A percentile compares a stretch with the other conserved stretches of the same genome.
Evolutionary conservation across 2,329 filamentous ascomycete genomes (phyloP).

Genomic region (Phoma sp.): DNA sequence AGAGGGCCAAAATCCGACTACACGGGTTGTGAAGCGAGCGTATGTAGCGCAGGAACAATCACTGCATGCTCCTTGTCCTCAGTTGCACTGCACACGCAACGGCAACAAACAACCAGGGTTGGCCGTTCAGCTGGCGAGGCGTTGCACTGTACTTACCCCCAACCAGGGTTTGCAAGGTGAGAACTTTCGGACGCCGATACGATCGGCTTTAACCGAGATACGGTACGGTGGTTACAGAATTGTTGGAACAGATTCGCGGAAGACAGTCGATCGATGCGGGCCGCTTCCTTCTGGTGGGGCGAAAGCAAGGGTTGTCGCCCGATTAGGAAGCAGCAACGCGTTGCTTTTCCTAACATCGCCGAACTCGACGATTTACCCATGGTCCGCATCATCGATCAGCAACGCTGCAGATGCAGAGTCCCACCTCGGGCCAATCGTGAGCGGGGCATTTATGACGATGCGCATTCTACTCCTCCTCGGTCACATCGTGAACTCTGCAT

Average conservation of each 20-base stretch:
- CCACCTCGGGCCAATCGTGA: conserved; percentile 7
- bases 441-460: neutral
- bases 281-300: conserved; percentile 8
- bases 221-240: neutral
- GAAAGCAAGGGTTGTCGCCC: neutral
- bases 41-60: neutral
- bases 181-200: too few relatives aligned
- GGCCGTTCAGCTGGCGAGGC: neutral
- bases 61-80: neutral
- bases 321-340: neutral
- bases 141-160: neutral
- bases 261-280: conserved; percentile 19
- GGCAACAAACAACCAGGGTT: neutral
- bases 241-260: conserved; percentile 9
- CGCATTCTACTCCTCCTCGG: neutral
- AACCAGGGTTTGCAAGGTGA: neutral
- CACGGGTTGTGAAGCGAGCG: neutral
- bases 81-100: conserved; percentile 9
- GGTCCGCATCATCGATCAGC: conserved; percentile 23
- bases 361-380: conserved; percentile 4
- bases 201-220: conserved; percentile 7
- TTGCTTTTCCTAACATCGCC: conserved; percentile 14
- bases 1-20: neutral
- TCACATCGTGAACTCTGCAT: conserved; percentile 1
- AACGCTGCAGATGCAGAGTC: conserved; percentile 2